Base-by-base conservation (phyloP, 1,284 basidiomycete genomes). In the Heterobasidion irregulare region DNA sequence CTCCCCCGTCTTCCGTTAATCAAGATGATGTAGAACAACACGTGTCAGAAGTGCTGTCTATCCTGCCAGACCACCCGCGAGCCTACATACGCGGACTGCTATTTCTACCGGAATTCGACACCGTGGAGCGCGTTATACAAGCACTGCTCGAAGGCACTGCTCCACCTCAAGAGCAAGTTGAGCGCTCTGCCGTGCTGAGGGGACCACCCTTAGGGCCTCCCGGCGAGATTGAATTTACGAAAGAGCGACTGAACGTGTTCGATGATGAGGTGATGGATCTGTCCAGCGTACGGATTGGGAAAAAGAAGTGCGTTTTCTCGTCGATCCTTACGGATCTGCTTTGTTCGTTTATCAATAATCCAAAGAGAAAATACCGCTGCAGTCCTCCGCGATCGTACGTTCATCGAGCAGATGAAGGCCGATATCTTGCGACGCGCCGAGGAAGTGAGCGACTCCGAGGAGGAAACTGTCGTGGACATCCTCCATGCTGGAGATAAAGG, bases 341-440 rank as follows among this genome's bases (percentile, higher is more conserved):
- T 51, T 47, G 58, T 38, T 51, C 55, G 33, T 54, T 50, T 56
- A 56, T 62, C 45, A 57, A 66, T 13, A 61, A 0, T 15, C 38
- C 38, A 48, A 7, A 50, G 47, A 7, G 15, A 32, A 53, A 72
- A 78, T 34, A 74, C 73, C 2, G 61, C 68, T 19, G 64, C 70
- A 9, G 65, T 83, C 8, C 64, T 80, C 1, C 71, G 76, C 35
- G 86, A 91, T 60, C 75, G 77, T 4, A 71, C 76, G 1, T 83
- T 84, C 62, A 78, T 84, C 4, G 84, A 86, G 48, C 76, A 85
- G 62, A 85, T 93, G 77, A 92, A 93, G 64, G 82, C 81, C 0
- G 85, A 86, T 56, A 92, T 94, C 60, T 74, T 94, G 13, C 80
- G 89, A 26, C 78, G 89, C 2, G 86, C 82, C 0, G 86, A 92